A percentile compares a stretch with the other conserved stretches of the same genome.
These are phyloP conservation scores for Mycosphaerella arachidis DNA, from an alignment of 2,329 filamentous ascomycete genomes.

Conservation along the genomic window DNA sequence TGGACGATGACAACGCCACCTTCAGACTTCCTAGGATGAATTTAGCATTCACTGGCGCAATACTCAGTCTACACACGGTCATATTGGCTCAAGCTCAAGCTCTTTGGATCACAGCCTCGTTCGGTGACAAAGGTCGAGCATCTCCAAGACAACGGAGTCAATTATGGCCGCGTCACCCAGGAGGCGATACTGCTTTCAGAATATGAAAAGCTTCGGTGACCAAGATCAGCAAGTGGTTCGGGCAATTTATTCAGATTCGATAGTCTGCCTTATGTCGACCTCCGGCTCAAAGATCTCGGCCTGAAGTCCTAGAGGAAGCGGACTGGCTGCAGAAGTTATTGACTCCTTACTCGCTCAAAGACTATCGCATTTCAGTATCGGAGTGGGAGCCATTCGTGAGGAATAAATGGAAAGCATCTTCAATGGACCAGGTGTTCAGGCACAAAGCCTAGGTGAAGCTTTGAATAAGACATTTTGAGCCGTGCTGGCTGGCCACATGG, in stretches of 20 bases:
- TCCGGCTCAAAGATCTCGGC: constrained; percentile 7
- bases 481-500: background rate
- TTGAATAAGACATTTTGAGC: background rate
- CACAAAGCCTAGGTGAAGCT: background rate
- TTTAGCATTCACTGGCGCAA: constrained; percentile 5
- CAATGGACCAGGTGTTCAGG: background rate
- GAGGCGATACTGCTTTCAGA: constrained; percentile 5
- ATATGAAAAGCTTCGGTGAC: constrained; percentile 1
- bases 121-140: constrained; percentile 1
- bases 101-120: constrained; percentile 11
- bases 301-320: constrained; percentile 5
- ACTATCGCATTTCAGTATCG: constrained; percentile 5
- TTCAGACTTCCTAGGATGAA: constrained; percentile 1
- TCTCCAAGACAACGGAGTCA: background rate
- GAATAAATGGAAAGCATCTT: too few species aligned
- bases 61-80: constrained; percentile 6
- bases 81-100: constrained; percentile 7
- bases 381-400: background rate
- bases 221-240: constrained; percentile 1
- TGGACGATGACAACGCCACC: background rate
- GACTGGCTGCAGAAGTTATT: background rate
- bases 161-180: background rate
- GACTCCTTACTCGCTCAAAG: constrained; percentile 3
- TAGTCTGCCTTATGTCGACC: constrained; percentile 8
- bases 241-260: constrained; percentile 8